These are phyloP conservation scores for Abelmoschus esculentus DNA, from an alignment of 345 rosid species.

Conservation along the genomic window DNA sequence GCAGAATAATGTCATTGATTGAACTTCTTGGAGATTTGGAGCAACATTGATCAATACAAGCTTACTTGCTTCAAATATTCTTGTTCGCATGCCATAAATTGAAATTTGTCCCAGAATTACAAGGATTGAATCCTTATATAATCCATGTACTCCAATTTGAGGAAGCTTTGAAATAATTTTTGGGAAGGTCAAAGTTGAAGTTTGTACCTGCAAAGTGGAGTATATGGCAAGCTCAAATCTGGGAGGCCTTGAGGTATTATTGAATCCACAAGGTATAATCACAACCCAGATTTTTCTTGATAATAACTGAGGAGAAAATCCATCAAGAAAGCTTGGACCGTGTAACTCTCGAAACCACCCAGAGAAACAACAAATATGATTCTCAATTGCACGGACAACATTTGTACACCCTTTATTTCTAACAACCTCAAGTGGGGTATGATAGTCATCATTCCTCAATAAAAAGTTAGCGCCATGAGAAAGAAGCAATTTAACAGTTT, in stretches of 20 bases:
- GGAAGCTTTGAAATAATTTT: too few relatives aligned
- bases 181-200: too few relatives aligned
- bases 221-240: slow-evolving; percentile 48
- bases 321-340: slow-evolving; percentile 49
- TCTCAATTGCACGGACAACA: slow-evolving; percentile 43
- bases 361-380: slow-evolving; percentile 39
- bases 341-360: slow-evolving; percentile 45
- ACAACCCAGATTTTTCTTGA: slow-evolving; percentile 48
- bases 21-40: too few relatives aligned
- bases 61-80: too few relatives aligned
- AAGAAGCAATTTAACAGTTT: slow-evolving; percentile 39
- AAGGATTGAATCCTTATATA: too few relatives aligned
- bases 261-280: slow-evolving; percentile 37
- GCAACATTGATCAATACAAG: too few relatives aligned
- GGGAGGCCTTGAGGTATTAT: slow-evolving; percentile 27
- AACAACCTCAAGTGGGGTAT: slow-evolving; percentile 45
- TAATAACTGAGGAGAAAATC: slow-evolving; percentile 33
- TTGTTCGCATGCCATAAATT: too few relatives aligned
- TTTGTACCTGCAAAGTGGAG: not conserved
- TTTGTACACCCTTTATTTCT: slow-evolving; percentile 31
- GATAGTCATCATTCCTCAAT: slow-evolving; percentile 46
- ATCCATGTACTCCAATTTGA: too few relatives aligned
- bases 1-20: too few relatives aligned
- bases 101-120: too few relatives aligned
- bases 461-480: slow-evolving; percentile 39